Evolutionary conservation across 768 basidiomycete genomes (phyloP).

Genomic region (Hemileccinum impolitum): DNA sequence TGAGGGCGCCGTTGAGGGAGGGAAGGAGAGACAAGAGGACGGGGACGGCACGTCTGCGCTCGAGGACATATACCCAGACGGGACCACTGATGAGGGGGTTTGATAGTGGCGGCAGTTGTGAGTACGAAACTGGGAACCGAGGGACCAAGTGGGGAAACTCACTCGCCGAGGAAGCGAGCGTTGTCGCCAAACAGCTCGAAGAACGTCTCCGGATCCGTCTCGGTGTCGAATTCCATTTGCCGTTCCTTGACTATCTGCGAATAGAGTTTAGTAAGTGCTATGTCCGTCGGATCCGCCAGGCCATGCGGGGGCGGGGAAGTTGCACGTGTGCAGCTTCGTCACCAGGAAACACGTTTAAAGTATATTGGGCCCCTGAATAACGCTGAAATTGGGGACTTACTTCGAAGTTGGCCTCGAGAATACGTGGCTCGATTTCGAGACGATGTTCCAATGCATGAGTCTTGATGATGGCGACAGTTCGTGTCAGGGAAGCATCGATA

Average conservation of each 20-base stretch:
- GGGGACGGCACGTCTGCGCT: slow-evolving; percentile 76
- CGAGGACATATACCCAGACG: slow-evolving; percentile 90
- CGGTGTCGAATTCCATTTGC: slow-evolving; percentile 85
- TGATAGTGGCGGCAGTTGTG: slow-evolving; percentile 2
- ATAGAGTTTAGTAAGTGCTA: slow-evolving; percentile 13
- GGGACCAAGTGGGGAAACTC: slow-evolving; percentile 33
- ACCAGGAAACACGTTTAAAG: slow-evolving; percentile 1
- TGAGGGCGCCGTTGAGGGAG: slow-evolving; percentile 48
- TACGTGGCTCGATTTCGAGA: slow-evolving; percentile 77
- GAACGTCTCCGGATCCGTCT: slow-evolving; percentile 75
- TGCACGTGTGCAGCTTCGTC: slow-evolving; percentile 11
- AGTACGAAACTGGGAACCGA: slow-evolving; percentile 3
- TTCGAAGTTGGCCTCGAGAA: slow-evolving; percentile 81
- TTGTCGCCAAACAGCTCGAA: slow-evolving; percentile 81
- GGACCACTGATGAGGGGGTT: slow-evolving; percentile 54
- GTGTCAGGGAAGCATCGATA: slow-evolving; percentile 17
- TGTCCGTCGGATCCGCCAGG: slow-evolving; percentile 15
- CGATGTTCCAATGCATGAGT: slow-evolving; percentile 68
- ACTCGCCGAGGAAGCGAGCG: slow-evolving; percentile 72
- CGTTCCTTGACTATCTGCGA: slow-evolving; percentile 79
- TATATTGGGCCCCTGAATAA: slow-evolving; percentile 2
- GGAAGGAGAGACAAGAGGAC: slow-evolving; percentile 80
- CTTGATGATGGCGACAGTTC: slow-evolving; percentile 85
- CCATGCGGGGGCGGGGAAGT: neutral
- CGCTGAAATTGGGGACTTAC: slow-evolving; percentile 36